Evolutionary conservation across 176 grass and related monocot genomes (phyloP), one percentile per base, ranked within the genome.

Genomic region (Musa acuminata): DNA sequence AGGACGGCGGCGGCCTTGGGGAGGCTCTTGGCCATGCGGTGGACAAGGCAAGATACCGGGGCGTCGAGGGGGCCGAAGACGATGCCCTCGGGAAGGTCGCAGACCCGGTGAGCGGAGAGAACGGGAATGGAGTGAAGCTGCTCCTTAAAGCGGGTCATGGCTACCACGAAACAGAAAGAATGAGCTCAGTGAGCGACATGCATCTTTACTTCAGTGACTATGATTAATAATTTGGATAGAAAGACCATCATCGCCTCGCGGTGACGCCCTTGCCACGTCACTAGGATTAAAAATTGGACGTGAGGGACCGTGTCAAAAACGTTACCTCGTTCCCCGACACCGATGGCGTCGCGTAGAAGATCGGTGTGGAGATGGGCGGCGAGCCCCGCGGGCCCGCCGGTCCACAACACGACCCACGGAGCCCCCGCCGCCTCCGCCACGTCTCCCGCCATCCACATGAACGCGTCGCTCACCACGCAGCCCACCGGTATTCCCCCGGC

Each of bases 51-150:
- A 51, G 76, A 29, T 10, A 84, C 5, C 13, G 68, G 53, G 24
- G 67, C 62, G 16, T 68, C 14, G 69, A 79, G 50, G 49, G 21
- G 9, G 0, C 58, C 76, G 11, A 1, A 13, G 20, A 84, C 21
- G 60, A 84, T 57, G 49, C 58, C 82, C 16, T 84, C 52, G 35
- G 72, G 82, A 64, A 84, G 76, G 73, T 84, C 76, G 55, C 76
- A 13, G 17, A 72, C 51, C 0, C 11, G 82, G 27, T 79, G 60
- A 49, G 27, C 21, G 12, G 76, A 71, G 51, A 84, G 76, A 50
- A 76, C 69, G 0, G 82, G 82, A 16, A 84, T 64, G 60, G 68
- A 79, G 58, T 79, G 7, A 0, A 84, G 43, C 9, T 8, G 52
- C 76, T 75, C 78, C 23, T 72, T 71, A 35, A 35, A 35, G 29